These are phyloP conservation scores for Recurvomyces mirabilis DNA, from an alignment of 495 filamentous ascomycete genomes.

Conservation along the genomic window DNA sequence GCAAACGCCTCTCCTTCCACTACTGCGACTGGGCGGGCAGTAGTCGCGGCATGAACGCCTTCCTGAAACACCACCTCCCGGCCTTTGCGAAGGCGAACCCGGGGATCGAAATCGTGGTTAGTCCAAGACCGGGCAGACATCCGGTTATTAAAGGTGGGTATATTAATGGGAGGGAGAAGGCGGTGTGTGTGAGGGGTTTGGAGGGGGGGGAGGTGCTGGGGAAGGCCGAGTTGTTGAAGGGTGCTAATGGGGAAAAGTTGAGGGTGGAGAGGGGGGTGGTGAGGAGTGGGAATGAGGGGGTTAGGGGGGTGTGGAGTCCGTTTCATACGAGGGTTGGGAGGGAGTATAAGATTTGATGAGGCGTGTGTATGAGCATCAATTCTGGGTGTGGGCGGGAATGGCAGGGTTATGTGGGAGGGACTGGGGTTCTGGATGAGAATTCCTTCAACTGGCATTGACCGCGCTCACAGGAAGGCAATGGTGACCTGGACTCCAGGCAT, in stretches of 20 bases:
- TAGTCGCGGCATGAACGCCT: constrained; percentile 65
- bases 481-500: too few species aligned
- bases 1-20: constrained; percentile 86
- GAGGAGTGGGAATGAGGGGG: constrained; percentile 75
- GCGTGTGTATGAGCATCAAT: too few species aligned
- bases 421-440: too few species aligned
- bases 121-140: constrained; percentile 76
- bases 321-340: constrained; percentile 78
- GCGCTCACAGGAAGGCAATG: too few species aligned
- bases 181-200: constrained; percentile 80
- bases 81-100: constrained; percentile 70
- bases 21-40: constrained; percentile 93
- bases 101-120: constrained; percentile 81
- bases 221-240: constrained; percentile 68
- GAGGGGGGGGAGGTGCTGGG: constrained; percentile 66
- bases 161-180: constrained; percentile 78
- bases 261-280: constrained; percentile 56
- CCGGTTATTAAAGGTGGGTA: constrained; percentile 79
- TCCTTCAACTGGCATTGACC: too few species aligned
- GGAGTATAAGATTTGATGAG: constrained; percentile 10
- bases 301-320: constrained; percentile 89
- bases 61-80: constrained; percentile 64
- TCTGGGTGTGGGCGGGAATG: too few species aligned
- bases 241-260: constrained; percentile 78
- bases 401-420: too few species aligned